Base-by-base conservation (phyloP, 169 alveolate genomes). In the Perkinsus chesapeaki region DNA sequence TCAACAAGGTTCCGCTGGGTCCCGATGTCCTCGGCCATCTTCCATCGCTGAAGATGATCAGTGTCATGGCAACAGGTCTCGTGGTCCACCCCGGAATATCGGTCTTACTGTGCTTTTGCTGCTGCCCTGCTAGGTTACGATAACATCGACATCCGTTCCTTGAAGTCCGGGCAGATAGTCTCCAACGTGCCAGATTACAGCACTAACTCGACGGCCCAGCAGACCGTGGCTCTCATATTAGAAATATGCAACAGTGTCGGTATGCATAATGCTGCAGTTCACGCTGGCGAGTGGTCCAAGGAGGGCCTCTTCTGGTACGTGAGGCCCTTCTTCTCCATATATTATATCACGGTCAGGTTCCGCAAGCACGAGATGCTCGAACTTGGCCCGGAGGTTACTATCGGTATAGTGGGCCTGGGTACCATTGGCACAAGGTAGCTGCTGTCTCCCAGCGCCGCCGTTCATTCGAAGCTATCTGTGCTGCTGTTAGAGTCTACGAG, bases 331-430 rank as follows among this genome's bases (percentile, higher is more conserved):
- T 34, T 60, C 36, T 1, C 31, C 12, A 16, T 20, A 60, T 27
- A 60, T 0, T 20, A 34, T 16, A 5, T 16, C 82, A 23, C 27
- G 12, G 3, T 60, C 82, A 60, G 82, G 82, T 60, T 60, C 82
- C 82, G 82, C 82, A 60, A 60, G 82, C 82, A 60, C 82, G 82
- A 60, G 82, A 60, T 60, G 82, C 82, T 60, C 12, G 82, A 60
- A 34, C 27, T 60, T 27, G 82, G 82, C 31, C 82, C 82, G 12
- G 82, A 60, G 12, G 23, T 60, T 34, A 60, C 82, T 16, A 60
- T 60, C 82, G 82, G 82, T 34, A 60, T 60, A 27, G 82, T 60
- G 27, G 82, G 82, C 3, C 82, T 60, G 12, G 82, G 82, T 3
- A 60, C 82, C 31, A 60, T 60, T 23, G 82, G 82, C 3, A 60